Evolutionary conservation across 306 rosid species (phyloP).

Genomic region (Fagus sylvatica): DNA sequence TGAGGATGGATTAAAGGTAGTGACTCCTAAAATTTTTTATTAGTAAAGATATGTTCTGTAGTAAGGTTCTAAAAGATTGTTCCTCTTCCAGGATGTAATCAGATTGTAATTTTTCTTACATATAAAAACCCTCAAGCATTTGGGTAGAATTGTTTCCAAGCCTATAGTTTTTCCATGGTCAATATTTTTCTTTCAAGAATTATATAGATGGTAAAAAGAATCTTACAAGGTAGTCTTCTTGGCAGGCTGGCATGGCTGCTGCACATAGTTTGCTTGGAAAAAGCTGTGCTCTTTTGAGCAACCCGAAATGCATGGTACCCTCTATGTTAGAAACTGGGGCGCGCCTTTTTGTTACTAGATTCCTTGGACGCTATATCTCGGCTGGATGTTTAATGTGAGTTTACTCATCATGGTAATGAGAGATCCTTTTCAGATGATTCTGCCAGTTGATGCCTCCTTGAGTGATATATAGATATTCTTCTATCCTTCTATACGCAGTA

Average conservation of each 20-base stretch:
- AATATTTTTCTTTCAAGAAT: neutral
- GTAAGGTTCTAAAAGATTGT: neutral
- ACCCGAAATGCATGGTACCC: conserved; percentile 88
- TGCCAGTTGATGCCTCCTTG: neutral
- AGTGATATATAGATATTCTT: neutral
- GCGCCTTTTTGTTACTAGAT: conserved; percentile 66
- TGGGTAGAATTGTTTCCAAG: neutral
- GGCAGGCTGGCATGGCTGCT: conserved; percentile 83
- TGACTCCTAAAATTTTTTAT: conserved; percentile 8
- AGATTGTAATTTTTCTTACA: too few species aligned
- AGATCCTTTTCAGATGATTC: conserved; percentile 3
- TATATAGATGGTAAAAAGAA: neutral
- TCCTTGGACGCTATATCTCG: conserved; percentile 54
- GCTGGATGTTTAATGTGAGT: conserved; percentile 82
- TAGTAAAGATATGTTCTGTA: neutral
- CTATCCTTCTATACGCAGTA: neutral
- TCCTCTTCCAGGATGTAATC: too few species aligned
- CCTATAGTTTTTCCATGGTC: neutral
- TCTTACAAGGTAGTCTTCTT: conserved; percentile 16
- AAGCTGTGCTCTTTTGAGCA: conserved; percentile 45
- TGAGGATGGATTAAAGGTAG: conserved; percentile 93
- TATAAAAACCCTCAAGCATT: too few species aligned
- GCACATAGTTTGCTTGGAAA: conserved; percentile 71
- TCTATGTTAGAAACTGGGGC: conserved; percentile 77
- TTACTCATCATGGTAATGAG: neutral